These are phyloP conservation scores for Euptelea pleiosperma DNA, from an alignment of 164 flowering plant species.

Conservation along the genomic window DNA sequence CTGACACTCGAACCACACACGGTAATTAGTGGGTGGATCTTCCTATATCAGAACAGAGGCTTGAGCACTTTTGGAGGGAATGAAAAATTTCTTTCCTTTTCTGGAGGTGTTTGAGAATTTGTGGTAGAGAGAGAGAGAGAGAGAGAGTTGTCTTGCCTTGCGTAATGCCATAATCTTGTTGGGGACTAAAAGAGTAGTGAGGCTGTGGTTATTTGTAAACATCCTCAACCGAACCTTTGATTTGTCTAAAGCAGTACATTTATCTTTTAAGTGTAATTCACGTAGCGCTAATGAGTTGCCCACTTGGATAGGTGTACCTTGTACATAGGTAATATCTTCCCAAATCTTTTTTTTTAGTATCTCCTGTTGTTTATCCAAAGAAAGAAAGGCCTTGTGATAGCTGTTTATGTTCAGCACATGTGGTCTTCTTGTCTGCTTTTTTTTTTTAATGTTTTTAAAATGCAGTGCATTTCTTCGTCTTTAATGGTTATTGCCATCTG, in stretches of 20 bases:
- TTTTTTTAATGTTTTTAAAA: background rate
- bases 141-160: background rate
- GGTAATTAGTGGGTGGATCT: background rate
- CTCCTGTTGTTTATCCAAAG: too few species aligned
- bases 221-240: background rate
- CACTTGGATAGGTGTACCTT: too few species aligned
- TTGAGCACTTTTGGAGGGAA: background rate
- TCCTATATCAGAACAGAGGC: background rate
- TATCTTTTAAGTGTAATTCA: background rate
- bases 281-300: too few species aligned
- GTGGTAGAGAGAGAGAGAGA: too few species aligned
- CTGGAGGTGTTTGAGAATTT: background rate
- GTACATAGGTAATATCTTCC: too few species aligned
- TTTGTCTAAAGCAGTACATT: background rate
- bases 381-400: too few species aligned
- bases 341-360: background rate
- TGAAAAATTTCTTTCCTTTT: background rate
- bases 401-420: background rate
- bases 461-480: background rate
- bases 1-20: background rate
- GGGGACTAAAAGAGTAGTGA: background rate
- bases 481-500: background rate
- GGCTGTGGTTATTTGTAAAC: background rate
- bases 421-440: background rate
- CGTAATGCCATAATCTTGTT: conserved; percentile 4